phyloP scores from a whole-genome alignment of 495 filamentous ascomycete species.

The Penicillium psychrofluorescens region DNA sequence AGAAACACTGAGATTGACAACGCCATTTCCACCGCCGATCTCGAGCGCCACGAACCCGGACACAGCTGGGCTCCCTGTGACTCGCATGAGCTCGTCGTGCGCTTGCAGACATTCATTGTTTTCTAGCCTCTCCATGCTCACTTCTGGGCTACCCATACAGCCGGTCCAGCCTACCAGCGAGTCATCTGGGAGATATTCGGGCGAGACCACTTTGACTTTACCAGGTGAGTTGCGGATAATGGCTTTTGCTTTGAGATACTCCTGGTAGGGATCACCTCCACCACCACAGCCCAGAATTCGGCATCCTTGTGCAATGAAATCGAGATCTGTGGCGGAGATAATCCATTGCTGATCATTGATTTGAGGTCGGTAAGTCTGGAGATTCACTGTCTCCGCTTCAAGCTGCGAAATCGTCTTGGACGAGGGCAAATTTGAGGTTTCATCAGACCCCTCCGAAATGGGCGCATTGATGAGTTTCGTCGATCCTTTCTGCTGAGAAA shows the following conservation, averaged over 20 bases:
- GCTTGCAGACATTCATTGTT: slow-evolving; percentile 24
- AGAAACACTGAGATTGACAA: slow-evolving; percentile 22
- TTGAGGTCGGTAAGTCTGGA: slow-evolving; percentile 9
- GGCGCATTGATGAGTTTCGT: neutral
- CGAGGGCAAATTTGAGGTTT: too few species aligned
- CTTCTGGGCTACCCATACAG: slow-evolving; percentile 20
- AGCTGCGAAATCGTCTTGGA: too few species aligned
- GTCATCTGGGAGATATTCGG: slow-evolving; percentile 11
- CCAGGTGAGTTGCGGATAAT: slow-evolving; percentile 5
- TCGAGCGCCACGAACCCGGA: slow-evolving; percentile 25
- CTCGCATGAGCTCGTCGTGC: slow-evolving; percentile 21
- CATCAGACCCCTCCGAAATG: too few species aligned
- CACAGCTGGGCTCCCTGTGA: slow-evolving; percentile 14
- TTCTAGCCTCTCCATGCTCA: slow-evolving; percentile 24
- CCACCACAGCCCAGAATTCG: slow-evolving; percentile 54
- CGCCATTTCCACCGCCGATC: slow-evolving; percentile 32
- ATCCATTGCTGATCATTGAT: slow-evolving; percentile 31
- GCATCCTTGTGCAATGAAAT: slow-evolving; percentile 51
- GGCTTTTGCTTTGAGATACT: slow-evolving; percentile 13
- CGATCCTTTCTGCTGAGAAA: neutral
- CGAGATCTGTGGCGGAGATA: slow-evolving; percentile 48
- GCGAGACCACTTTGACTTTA: slow-evolving; percentile 9
- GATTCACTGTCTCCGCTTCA: neutral
- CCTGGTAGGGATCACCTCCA: slow-evolving; percentile 38
- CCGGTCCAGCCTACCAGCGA: slow-evolving; percentile 17